Evolutionary conservation across 108 stramenopile species (phyloP).

Genomic region (Aurantiochytrium sp.): DNA sequence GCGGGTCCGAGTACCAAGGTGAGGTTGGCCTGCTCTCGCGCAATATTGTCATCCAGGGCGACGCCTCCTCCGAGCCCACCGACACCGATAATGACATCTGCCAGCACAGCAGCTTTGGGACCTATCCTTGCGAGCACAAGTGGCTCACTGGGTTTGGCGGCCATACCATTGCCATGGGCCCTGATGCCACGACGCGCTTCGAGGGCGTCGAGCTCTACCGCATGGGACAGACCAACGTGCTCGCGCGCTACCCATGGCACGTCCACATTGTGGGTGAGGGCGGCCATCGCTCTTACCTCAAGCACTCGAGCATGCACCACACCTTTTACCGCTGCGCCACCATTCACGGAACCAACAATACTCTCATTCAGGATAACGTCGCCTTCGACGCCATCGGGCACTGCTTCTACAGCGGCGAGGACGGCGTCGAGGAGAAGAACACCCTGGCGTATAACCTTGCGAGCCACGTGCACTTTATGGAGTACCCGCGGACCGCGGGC

Average conservation of each 20-base stretch:
- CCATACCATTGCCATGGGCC: slow-evolving; percentile 45
- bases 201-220: slow-evolving; percentile 53
- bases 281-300: slow-evolving; percentile 49
- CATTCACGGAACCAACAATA: slow-evolving; percentile 51
- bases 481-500: neutral
- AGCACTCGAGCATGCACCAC: slow-evolving; percentile 48
- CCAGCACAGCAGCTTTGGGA: neutral
- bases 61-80: slow-evolving; percentile 1
- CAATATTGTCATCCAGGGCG: slow-evolving; percentile 54
- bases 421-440: slow-evolving; percentile 60
- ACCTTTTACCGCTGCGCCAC: slow-evolving; percentile 57
- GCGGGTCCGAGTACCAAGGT: slow-evolving; percentile 49
- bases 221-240: slow-evolving; percentile 62
- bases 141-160: slow-evolving; percentile 57
- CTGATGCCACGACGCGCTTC: slow-evolving; percentile 39
- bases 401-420: slow-evolving; percentile 57
- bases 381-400: slow-evolving; percentile 55
- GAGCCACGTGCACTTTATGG: slow-evolving; percentile 54
- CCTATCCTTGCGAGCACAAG: slow-evolving; percentile 20
- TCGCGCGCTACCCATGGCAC: slow-evolving; percentile 57
- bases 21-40: slow-evolving; percentile 59
- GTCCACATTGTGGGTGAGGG: slow-evolving; percentile 46
- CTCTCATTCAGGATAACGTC: slow-evolving; percentile 46
- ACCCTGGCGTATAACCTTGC: slow-evolving; percentile 51
- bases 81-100: neutral